A percentile compares a stretch with the other conserved stretches of the same genome.
phyloP scores from a whole-genome alignment of 1,139 yeast genomes.

The Lodderomyces theae region DNA sequence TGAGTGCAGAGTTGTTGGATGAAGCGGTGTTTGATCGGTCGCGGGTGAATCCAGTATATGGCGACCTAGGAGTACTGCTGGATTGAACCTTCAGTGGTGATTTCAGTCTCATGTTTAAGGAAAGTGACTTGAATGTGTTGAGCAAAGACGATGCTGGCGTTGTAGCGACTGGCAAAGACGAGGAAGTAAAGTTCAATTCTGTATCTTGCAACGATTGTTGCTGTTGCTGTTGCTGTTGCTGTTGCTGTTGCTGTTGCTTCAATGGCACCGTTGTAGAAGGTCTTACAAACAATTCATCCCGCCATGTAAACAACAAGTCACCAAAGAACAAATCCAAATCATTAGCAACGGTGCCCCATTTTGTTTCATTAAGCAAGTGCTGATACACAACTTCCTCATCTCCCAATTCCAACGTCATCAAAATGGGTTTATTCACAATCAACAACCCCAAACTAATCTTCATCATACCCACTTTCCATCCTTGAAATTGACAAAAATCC shows the following conservation, averaged over 20 bases:
- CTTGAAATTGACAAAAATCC: constrained; percentile 59
- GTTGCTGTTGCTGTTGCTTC: background rate
- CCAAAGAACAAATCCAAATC: constrained; percentile 48
- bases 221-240: background rate
- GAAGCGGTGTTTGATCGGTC: constrained; percentile 17
- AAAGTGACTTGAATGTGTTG: background rate
- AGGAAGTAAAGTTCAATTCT: too few species aligned
- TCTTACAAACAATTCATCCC: constrained; percentile 28
- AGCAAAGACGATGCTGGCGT: background rate
- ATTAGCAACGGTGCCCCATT: constrained; percentile 51
- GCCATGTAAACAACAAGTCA: constrained; percentile 36
- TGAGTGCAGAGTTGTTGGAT: constrained; percentile 5
- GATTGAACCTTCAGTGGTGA: constrained; percentile 9
- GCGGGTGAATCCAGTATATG: constrained; percentile 7
- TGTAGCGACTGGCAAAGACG: too few species aligned
- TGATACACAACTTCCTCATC: constrained; percentile 65
- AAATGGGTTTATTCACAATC: constrained; percentile 48
- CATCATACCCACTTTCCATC: constrained; percentile 62
- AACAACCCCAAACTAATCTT: constrained; percentile 59
- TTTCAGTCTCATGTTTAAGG: background rate
- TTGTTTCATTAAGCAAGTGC: constrained; percentile 55
- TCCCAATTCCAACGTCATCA: constrained; percentile 41
- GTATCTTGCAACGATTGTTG: too few species aligned
- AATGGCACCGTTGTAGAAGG: background rate
- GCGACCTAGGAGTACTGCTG: background rate